Conservation (phyloP, 73 alveolate species). For the Paramecium primaurelia region DNA sequence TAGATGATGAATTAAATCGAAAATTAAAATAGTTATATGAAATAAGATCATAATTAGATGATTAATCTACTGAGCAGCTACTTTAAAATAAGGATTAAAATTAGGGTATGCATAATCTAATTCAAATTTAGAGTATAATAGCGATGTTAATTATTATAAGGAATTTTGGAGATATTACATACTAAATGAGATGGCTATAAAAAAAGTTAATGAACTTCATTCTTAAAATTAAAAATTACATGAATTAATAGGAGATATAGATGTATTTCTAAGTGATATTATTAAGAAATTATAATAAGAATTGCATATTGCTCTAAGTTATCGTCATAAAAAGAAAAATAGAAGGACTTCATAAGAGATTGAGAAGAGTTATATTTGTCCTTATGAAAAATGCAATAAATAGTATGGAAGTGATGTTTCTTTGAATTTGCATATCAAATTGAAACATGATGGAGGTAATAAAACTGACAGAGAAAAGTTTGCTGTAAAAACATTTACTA, state of each 20-base stretch:
- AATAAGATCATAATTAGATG: background rate
- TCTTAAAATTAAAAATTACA: background rate
- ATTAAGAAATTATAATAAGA: conserved; percentile 50
- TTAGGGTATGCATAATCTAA: background rate
- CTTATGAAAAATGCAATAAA: conserved; percentile 75
- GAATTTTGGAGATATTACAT: conserved; percentile 63
- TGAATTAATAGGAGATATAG: conserved; percentile 37
- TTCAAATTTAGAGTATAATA: conserved; percentile 18
- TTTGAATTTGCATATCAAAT: conserved; percentile 71
- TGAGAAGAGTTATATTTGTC: conserved; percentile 68
- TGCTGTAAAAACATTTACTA: conserved; percentile 56
- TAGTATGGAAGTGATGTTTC: conserved; percentile 82
- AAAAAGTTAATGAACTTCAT: conserved; percentile 50
- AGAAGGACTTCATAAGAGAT: conserved; percentile 78
- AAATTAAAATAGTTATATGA: conserved; percentile 30
- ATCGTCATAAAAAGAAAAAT: conserved; percentile 69
- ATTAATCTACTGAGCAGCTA: background rate
- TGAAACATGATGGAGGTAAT: conserved; percentile 82
- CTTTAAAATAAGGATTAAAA: background rate
- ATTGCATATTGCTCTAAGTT: conserved; percentile 19
- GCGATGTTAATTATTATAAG: conserved; percentile 52
- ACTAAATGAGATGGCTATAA: conserved; percentile 59
- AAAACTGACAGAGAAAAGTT: conserved; percentile 84
- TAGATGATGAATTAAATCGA: conserved; percentile 47
- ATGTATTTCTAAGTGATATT: background rate